phyloP scores from a whole-genome alignment of 2,329 filamentous ascomycete species.

The Botrytis fabae region DNA sequence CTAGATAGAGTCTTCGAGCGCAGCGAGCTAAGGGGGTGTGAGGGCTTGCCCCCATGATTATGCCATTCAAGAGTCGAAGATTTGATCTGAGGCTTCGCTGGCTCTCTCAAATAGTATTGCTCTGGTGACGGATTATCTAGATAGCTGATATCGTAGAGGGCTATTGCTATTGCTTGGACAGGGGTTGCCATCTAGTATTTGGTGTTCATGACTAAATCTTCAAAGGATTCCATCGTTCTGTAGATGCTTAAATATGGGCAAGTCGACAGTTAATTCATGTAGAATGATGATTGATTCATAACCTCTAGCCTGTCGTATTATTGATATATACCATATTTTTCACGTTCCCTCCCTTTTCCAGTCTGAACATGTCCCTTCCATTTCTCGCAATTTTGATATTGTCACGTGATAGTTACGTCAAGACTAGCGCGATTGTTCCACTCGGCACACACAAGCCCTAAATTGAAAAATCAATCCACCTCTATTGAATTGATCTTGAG shows the following conservation, averaged over 20 bases:
- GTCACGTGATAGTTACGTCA: neutral
- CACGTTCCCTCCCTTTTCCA: neutral
- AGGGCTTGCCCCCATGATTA: neutral
- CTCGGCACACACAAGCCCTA: slow-evolving; percentile 26
- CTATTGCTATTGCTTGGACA: neutral
- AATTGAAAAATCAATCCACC: slow-evolving; percentile 23
- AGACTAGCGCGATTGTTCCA: slow-evolving; percentile 17
- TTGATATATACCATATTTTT: neutral
- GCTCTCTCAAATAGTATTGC: neutral
- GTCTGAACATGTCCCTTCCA: neutral
- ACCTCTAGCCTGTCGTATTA: neutral
- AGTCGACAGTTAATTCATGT: neutral
- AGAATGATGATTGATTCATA: neutral
- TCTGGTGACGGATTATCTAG: neutral
- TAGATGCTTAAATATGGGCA: neutral
- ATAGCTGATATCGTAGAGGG: neutral
- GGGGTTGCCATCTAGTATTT: neutral
- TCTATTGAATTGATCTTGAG: slow-evolving; percentile 17
- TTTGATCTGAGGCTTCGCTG: neutral
- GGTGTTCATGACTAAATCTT: neutral
- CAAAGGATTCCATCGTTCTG: neutral
- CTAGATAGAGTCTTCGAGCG: neutral
- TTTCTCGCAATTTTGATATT: neutral
- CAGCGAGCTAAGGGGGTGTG: neutral
- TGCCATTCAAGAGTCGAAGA: neutral